Percentiles rank a stretch among this genome's conserved stretches.
phyloP scores from a whole-genome alignment of 306 rosid genomes.

The Coriaria nepalensis region DNA sequence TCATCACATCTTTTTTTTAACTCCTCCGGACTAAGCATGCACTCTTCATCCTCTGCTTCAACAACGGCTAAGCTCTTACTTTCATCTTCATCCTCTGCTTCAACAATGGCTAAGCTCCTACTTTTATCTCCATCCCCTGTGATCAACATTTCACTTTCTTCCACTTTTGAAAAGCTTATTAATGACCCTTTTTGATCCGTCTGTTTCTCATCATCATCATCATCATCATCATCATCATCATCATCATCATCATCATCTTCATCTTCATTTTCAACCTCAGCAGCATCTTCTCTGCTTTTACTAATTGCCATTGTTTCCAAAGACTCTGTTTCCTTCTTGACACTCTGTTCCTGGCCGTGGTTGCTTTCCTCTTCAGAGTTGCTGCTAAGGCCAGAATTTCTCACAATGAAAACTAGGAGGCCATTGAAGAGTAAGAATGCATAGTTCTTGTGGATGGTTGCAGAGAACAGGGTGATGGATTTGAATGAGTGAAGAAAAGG shows the following conservation, averaged over 20 bases:
- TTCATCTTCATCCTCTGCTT: constrained; percentile 1
- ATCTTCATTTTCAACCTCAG: not conserved
- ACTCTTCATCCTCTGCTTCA: constrained; percentile 2
- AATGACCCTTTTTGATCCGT: not conserved
- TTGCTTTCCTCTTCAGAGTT: not conserved
- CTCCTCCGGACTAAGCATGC: constrained; percentile 8
- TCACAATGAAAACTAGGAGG: constrained; percentile 4
- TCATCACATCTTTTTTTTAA: constrained; percentile 6
- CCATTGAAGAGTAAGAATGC: constrained; percentile 10
- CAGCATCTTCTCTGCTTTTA: not conserved
- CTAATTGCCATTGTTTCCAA: not conserved
- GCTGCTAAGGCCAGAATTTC: not conserved
- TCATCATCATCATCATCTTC: not conserved
- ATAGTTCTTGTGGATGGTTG: constrained; percentile 7
- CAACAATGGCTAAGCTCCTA: not conserved
- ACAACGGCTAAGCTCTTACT: not conserved
- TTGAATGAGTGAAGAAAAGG: not conserved
- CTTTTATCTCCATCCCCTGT: not conserved
- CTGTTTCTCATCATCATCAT: not conserved
- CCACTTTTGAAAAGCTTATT: not conserved
- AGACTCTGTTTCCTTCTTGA: not conserved
- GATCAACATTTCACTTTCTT: not conserved
- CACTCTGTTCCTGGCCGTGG: not conserved
- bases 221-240: not conserved
- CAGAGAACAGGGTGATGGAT: not conserved